Evolutionary conservation across 768 basidiomycete species (phyloP), one percentile per base, ranked within the genome.

Genomic region (Rossbeevera mucosa): DNA sequence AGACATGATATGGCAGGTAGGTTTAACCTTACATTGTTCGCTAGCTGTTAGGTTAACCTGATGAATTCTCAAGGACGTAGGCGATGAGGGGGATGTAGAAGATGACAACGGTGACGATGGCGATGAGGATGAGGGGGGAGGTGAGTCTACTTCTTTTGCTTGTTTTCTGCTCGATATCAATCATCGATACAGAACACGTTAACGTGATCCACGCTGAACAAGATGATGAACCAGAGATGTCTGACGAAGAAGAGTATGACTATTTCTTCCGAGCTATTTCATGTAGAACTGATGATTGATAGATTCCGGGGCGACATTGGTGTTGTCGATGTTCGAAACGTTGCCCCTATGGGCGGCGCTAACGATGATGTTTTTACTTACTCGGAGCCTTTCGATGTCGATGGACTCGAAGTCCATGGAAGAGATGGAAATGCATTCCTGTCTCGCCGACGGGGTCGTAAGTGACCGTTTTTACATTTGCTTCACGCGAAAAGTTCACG

Each of bases 81-180:
- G 77, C 1, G 79, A 76, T 47, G 73, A 77, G 51, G 74, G 72
- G 11, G 82, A 80, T 30, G 79, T 75, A 44, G 72, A 69, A 21
- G 86, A 84, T 5, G 86, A 83, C 11, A 80, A 83, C 5, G 82
- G 80, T 7, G 76, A 76, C 33, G 81, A 77, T 59, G 84, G 83
- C 77, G 64, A 58, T 70, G 68, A 57, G 7, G 55, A 65, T 22
- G 60, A 61, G n/a, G 61, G 55, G 4, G 48, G 51, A 59, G 66
- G 59, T 67, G 13, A 44, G 58, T 12, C 25, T 29, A 30, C 22
- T 33, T 36, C 25, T 31, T 7, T 44, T 1, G 25, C 44, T 26
- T 41, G 6, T 21, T 30, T 44, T 31, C 22, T 46, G 9, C 30
- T 44, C 42, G 41, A 43, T 26, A 43, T 48, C 65, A 43, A 69